Conservation (phyloP, 805 yeast species). For the Monosporozyma unispora region DNA sequence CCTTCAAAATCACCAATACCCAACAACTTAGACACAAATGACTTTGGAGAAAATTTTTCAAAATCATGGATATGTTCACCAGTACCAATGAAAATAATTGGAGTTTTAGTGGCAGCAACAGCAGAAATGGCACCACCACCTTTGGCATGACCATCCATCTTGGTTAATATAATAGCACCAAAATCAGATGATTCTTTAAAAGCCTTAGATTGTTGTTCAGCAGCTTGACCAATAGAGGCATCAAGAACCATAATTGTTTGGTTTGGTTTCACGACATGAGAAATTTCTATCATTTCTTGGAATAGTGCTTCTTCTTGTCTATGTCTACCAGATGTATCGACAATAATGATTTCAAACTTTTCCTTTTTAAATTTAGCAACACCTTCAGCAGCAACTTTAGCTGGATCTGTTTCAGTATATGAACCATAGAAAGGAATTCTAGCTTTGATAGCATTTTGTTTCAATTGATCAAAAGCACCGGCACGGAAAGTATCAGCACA, state of each 20-base stretch:
- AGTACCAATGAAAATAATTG: conserved; percentile 92
- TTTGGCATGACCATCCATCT: conserved; percentile 97
- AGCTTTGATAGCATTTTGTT: conserved; percentile 94
- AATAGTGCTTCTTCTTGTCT: conserved; percentile 88
- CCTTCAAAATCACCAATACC: conserved; percentile 96
- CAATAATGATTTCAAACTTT: conserved; percentile 85
- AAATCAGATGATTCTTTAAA: conserved; percentile 88
- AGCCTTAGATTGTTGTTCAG: conserved; percentile 88
- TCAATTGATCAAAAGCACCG: conserved; percentile 97
- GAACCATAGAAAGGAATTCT: conserved; percentile 91
- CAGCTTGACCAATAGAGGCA: conserved; percentile 97
- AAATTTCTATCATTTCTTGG: conserved; percentile 90
- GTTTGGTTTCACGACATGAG: conserved; percentile 80
- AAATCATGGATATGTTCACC: conserved; percentile 95
- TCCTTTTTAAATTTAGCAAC: conserved; percentile 85
- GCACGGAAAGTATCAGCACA: conserved; percentile 99
- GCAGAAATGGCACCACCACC: conserved; percentile 99
- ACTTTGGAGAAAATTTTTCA: conserved; percentile 82
- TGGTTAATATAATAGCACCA: conserved; percentile 90
- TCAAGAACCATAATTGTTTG: conserved; percentile 97
- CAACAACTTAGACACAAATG: conserved; percentile 80
- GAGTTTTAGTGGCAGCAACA: conserved; percentile 93
- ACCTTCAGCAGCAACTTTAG: conserved; percentile 83
- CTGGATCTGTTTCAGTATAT: conserved; percentile 93
- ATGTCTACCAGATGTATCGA: conserved; percentile 97